phyloP scores from a whole-genome alignment of 73 alveolate species.

The Symbiodinium pilosum region DNA sequence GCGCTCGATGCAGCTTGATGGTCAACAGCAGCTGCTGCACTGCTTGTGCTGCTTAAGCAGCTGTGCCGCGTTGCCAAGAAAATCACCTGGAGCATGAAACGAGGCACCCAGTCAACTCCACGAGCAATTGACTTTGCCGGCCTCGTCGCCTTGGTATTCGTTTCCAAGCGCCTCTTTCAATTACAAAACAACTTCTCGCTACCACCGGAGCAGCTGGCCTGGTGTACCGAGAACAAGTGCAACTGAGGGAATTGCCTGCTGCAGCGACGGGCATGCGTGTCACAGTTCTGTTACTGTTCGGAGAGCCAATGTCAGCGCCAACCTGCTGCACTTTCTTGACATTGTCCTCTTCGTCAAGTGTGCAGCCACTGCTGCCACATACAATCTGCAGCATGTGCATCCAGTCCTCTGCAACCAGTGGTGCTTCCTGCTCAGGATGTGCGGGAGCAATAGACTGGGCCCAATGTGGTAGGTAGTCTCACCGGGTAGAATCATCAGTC shows the following conservation, averaged over 20 bases:
- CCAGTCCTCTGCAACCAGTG: neutral
- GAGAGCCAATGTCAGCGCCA: too few species aligned
- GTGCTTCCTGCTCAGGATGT: neutral
- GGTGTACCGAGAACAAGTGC: neutral
- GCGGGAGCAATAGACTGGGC: too few species aligned
- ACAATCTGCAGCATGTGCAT: too few species aligned
- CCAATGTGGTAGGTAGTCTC: too few species aligned
- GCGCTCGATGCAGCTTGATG: too few species aligned
- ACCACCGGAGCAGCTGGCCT: neutral
- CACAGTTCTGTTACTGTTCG: neutral
- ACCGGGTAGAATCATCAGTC: too few species aligned
- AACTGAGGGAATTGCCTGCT: neutral
- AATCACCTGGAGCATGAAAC: too few species aligned
- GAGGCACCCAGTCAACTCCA: too few species aligned
- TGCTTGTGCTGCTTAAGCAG: neutral
- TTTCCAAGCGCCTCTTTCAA: neutral
- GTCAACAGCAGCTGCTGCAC: neutral
- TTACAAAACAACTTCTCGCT: too few species aligned
- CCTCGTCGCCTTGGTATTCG: neutral
- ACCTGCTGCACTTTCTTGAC: slow-evolving; percentile 21
- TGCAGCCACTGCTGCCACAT: too few species aligned
- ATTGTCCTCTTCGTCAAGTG: neutral
- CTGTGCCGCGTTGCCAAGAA: neutral
- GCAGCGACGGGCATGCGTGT: neutral
- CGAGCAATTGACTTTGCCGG: neutral